phyloP scores from a whole-genome alignment of 2,329 filamentous ascomycete genomes.

The Didymella lethalis region DNA sequence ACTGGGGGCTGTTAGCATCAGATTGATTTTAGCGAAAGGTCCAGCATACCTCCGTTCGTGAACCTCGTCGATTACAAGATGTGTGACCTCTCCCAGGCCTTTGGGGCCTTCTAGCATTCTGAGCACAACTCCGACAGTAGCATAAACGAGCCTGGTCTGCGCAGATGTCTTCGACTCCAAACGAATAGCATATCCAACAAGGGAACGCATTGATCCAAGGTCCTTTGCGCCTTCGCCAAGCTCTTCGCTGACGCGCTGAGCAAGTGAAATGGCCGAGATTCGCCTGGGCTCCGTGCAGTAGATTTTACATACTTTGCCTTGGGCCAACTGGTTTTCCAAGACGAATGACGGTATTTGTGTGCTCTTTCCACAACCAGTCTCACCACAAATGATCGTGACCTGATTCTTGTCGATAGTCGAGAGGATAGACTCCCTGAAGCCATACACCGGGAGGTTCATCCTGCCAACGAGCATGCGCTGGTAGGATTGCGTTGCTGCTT shows the following conservation, averaged over 20 bases:
- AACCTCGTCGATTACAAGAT: slow-evolving; percentile 95
- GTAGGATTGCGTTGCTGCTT: slow-evolving; percentile 64
- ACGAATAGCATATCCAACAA: slow-evolving; percentile 94
- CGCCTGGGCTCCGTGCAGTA: slow-evolving; percentile 95
- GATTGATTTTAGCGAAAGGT: background rate
- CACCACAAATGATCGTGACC: slow-evolving; percentile 92
- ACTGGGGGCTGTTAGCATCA: slow-evolving; percentile 49
- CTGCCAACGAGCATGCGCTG: slow-evolving; percentile 81
- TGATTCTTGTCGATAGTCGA: slow-evolving; percentile 79
- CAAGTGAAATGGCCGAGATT: slow-evolving; percentile 95
- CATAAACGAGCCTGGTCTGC: slow-evolving; percentile 86
- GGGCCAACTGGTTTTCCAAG: slow-evolving; percentile 83
- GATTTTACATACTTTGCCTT: slow-evolving; percentile 84
- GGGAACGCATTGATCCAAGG: slow-evolving; percentile 79
- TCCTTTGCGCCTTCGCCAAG: slow-evolving; percentile 85
- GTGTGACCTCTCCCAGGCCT: slow-evolving; percentile 87
- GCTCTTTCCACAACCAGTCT: slow-evolving; percentile 97
- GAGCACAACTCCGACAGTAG: slow-evolving; percentile 91
- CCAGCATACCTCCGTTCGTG: slow-evolving; percentile 74
- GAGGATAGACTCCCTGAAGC: slow-evolving; percentile 80
- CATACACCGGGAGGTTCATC: slow-evolving; percentile 87
- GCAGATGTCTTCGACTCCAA: slow-evolving; percentile 85
- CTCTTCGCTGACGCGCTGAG: slow-evolving; percentile 91
- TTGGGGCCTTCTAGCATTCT: slow-evolving; percentile 93
- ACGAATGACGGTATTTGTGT: slow-evolving; percentile 97